Evolutionary conservation across 140 eudicot species (phyloP), one percentile per base, ranked within the genome.

Genomic region (Ambrosia hybrid): DNA sequence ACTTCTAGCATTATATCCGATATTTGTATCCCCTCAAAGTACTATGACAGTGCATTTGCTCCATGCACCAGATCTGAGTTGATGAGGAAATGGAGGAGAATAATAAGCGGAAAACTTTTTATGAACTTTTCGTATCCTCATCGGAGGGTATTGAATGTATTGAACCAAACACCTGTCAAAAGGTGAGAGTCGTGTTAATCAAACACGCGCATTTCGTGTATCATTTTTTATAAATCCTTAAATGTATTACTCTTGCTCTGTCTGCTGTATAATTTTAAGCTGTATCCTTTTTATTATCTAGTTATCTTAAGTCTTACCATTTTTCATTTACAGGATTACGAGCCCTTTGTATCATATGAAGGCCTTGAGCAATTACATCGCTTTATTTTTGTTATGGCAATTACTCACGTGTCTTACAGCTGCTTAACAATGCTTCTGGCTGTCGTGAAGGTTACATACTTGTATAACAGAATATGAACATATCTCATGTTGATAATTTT

Each of bases 361-460:
- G 99, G 99, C 55, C 95, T 95, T 80, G 99, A 95, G 87, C 99
- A 95, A 71, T 84, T 95, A 58, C 99, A 95, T 65, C 83, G 97
- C 11, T 91, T 95, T 79, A 95, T 95, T 61, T 95, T 95, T 86
- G 91, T 95, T 74, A 95, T 95, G 99, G 99, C 99, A 10, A 79
- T 95, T 74, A 91, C 99, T 17, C 99, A 95, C 43, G 75, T 95
- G 65, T 81, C 99, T 71, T 95, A 95, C 71, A 95, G 97, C 68
- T 95, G 99, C 78, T 85, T 95, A 72, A 95, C 99, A 61, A 95
- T 95, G 99, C 86, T 95, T 89, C 86, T 95, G 70, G 99, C 99
- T 33, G 88, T 95, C 59, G 97, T 95, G 66, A 95, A 95, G 99
- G 99, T 95, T 77, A 49, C 66, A 6, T 61, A 67, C 65, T 83